Evolutionary conservation across 495 filamentous ascomycete genomes (phyloP).

Genomic region (Tuber umbilicatum): DNA sequence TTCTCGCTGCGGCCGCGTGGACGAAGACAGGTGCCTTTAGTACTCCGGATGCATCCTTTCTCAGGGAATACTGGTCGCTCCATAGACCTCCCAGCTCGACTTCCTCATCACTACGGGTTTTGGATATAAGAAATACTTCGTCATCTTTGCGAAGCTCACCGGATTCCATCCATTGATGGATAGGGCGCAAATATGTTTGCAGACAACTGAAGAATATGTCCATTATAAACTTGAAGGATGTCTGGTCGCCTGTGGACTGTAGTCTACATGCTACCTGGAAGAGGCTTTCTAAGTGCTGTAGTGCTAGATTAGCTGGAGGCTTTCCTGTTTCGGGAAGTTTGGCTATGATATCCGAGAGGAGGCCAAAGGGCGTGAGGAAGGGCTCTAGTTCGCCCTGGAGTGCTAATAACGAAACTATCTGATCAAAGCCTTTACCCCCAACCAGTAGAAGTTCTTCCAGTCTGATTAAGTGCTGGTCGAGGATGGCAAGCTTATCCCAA

Average conservation of each 20-base stretch:
- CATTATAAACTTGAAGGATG: constrained; percentile 55
- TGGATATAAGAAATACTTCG: constrained; percentile 66
- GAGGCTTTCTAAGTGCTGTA: constrained; percentile 62
- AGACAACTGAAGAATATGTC: constrained; percentile 76
- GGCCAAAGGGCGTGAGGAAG: constrained; percentile 50
- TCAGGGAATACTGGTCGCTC: constrained; percentile 66
- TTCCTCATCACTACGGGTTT: constrained; percentile 47
- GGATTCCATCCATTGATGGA: constrained; percentile 77
- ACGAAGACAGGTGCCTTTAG: constrained; percentile 69
- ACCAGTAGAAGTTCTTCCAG: constrained; percentile 46
- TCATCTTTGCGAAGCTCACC: constrained; percentile 61
- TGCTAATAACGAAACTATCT: constrained; percentile 49
- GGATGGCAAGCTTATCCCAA: constrained; percentile 45
- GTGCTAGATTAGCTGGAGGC: constrained; percentile 41
- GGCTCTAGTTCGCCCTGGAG: constrained; percentile 57
- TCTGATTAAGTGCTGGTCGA: constrained; percentile 47
- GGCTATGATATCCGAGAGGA: constrained; percentile 49
- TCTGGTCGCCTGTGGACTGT: constrained; percentile 61
- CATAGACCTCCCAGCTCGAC: constrained; percentile 62
- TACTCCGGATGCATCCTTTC: constrained; percentile 49
- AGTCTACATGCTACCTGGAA: constrained; percentile 60
- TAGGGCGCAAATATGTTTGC: constrained; percentile 69
- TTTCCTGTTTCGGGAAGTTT: constrained; percentile 23
- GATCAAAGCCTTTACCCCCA: constrained; percentile 40
- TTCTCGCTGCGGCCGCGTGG: constrained; percentile 56